These are phyloP conservation scores for Lachancea thermotolerans DNA, from an alignment of 805 yeast genomes.

Conservation along the genomic window DNA sequence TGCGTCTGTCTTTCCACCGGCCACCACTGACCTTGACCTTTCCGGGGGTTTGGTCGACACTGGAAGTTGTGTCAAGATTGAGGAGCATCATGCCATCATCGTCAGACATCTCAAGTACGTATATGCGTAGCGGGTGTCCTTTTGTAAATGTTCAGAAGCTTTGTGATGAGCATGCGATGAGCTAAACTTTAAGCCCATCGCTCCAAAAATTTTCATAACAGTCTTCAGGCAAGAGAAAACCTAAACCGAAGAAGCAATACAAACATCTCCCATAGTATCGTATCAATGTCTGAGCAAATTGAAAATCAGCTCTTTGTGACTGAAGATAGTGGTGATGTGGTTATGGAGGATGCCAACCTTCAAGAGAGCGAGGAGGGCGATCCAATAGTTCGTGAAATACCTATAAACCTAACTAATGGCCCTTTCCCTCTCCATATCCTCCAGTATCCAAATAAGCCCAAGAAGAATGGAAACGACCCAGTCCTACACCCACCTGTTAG, in stretches of 20 bases:
- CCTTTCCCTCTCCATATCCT: slow-evolving; percentile 37
- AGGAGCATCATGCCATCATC: slow-evolving; percentile 44
- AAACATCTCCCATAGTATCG: background rate
- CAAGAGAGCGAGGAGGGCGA: slow-evolving; percentile 39
- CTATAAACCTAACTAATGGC: slow-evolving; percentile 41
- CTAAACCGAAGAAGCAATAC: no score
- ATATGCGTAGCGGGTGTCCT: background rate
- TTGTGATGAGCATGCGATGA: slow-evolving; percentile 2
- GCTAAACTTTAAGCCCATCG: slow-evolving; percentile 18
- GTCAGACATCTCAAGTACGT: slow-evolving; percentile 20
- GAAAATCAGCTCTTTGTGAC: slow-evolving; percentile 29
- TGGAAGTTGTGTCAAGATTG: slow-evolving; percentile 55
- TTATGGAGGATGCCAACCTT: slow-evolving; percentile 7
- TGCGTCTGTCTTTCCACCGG: slow-evolving; percentile 75
- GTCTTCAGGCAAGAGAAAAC: no score
- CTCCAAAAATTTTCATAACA: slow-evolving; percentile 12
- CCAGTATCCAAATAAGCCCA: slow-evolving; percentile 46
- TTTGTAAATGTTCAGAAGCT: slow-evolving; percentile 1
- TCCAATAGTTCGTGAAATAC: slow-evolving; percentile 55
- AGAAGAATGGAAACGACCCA: slow-evolving; percentile 20
- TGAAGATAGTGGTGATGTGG: slow-evolving; percentile 32
- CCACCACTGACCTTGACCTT: slow-evolving; percentile 57
- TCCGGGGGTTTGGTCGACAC: slow-evolving; percentile 16
- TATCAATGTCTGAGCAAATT: slow-evolving; percentile 3
- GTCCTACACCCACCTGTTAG: slow-evolving; percentile 34